Percentiles rank a stretch among this genome's conserved stretches.
These are phyloP conservation scores for Mortierella claussenii DNA, from an alignment of 192 early-diverging fungal genomes.

Conservation along the genomic window DNA sequence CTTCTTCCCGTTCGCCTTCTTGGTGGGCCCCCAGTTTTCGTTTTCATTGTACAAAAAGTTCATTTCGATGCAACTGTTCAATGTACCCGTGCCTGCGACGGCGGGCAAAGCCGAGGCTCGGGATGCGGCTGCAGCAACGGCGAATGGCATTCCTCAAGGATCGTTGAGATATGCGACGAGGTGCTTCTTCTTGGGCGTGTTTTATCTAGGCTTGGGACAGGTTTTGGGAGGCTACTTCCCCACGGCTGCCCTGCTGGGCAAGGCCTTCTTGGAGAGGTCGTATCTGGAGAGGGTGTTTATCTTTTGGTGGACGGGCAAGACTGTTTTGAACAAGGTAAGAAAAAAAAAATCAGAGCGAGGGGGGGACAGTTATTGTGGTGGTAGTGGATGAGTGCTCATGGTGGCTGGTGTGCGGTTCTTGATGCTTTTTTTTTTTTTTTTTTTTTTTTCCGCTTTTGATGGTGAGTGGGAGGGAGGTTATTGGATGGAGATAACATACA, in stretches of 20 bases:
- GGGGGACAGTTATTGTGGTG: no score
- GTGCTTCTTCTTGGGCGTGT: conserved; percentile 50
- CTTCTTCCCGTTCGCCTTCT: conserved; percentile 66
- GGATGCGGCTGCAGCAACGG: conserved; percentile 30
- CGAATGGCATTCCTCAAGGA: conserved; percentile 47
- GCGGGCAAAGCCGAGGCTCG: conserved; percentile 43
- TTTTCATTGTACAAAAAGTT: conserved; percentile 64
- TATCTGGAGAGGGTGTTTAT: conserved; percentile 49
- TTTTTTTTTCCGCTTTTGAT: not conserved
- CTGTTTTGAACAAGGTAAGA: conserved; percentile 60
- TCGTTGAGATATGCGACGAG: conserved; percentile 49
- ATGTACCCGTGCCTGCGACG: conserved; percentile 33
- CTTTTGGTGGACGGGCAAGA: conserved; percentile 63
- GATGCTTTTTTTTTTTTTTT: conserved; percentile 16
- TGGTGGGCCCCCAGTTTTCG: conserved; percentile 73
- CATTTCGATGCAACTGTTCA: conserved; percentile 56
- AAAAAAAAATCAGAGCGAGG: not conserved
- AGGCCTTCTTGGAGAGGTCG: conserved; percentile 51
- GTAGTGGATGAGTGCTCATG: no score
- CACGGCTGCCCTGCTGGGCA: conserved; percentile 53
- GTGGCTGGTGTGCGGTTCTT: no score
- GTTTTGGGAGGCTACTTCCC: conserved; percentile 58
- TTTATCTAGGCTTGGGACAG: conserved; percentile 60
- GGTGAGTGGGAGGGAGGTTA: not conserved
- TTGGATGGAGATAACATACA: not conserved